Percentiles rank a stretch among this genome's conserved stretches.
Evolutionary conservation across 2,329 filamentous ascomycete genomes (phyloP).

Genomic region (Cordyceps javanica): DNA sequence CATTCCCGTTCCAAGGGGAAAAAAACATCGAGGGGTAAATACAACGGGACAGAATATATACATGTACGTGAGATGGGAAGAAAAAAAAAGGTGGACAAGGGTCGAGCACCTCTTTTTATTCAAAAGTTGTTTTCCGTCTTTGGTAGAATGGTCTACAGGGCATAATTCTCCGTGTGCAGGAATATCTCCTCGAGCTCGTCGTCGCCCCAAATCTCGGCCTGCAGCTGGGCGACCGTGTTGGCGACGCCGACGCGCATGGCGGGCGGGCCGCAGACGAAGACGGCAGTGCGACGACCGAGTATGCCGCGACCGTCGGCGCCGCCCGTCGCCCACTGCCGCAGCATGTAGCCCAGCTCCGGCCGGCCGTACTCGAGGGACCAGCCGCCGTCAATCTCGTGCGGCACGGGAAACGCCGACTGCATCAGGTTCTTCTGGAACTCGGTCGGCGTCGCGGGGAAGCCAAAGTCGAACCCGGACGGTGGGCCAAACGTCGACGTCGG

Average conservation of each 20-base stretch:
- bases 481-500: constrained; percentile 54
- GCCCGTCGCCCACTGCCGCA: constrained; percentile 74
- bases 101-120: no score
- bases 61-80: neutral
- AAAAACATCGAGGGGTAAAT: no score
- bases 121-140: no score
- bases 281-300: constrained; percentile 74
- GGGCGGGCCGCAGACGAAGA: constrained; percentile 88
- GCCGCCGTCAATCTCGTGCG: constrained; percentile 64
- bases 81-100: no score
- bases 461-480: constrained; percentile 65
- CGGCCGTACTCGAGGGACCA: constrained; percentile 92
- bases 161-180: constrained; percentile 92
- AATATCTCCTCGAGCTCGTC: constrained; percentile 82
- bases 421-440: constrained; percentile 85
- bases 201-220: constrained; percentile 76
- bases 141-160: no score
- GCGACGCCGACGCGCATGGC: constrained; percentile 83
- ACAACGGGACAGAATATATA: no score
- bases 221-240: constrained; percentile 75
- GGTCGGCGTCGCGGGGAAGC: constrained; percentile 77
- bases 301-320: constrained; percentile 59
- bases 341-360: constrained; percentile 80
- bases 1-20: no score
- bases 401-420: constrained; percentile 77